phyloP scores from a whole-genome alignment of 805 yeast species.

The Zygosaccharomyces kombuchaensis region DNA sequence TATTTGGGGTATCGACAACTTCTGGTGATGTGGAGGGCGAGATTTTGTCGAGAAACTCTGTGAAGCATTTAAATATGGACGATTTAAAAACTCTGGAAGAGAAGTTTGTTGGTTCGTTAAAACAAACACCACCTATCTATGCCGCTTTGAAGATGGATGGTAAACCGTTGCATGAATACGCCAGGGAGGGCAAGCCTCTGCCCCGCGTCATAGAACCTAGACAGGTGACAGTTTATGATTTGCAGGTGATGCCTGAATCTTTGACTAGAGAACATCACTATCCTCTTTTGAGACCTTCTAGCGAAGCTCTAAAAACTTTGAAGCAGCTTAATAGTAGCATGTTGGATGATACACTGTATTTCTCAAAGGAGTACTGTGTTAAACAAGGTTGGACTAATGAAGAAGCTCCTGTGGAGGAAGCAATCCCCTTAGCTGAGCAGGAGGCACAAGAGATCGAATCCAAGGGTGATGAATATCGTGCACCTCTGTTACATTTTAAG shows the following conservation, averaged over 20 bases:
- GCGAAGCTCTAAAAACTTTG: constrained; percentile 25
- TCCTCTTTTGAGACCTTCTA: constrained; percentile 38
- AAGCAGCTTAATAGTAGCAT: constrained; percentile 45
- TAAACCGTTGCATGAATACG: constrained; percentile 89
- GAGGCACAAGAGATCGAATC: constrained; percentile 27
- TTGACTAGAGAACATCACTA: constrained; percentile 55
- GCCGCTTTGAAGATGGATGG: constrained; percentile 95
- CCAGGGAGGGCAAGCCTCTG: constrained; percentile 77
- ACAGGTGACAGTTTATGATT: constrained; percentile 54
- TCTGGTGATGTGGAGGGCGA: constrained; percentile 94
- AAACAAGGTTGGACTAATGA: constrained; percentile 40
- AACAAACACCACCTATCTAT: constrained; percentile 92
- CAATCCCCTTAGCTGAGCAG: constrained; percentile 38
- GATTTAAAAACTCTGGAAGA: constrained; percentile 46
- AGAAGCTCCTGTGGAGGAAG: constrained; percentile 38
- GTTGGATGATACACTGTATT: constrained; percentile 58
- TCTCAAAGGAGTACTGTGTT: constrained; percentile 52
- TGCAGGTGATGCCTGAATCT: constrained; percentile 49
- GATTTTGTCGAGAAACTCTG: constrained; percentile 53
- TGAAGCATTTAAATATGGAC: constrained; percentile 53
- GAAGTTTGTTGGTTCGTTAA: constrained; percentile 73
- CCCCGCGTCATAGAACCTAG: constrained; percentile 82
- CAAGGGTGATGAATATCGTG: constrained; percentile 42
- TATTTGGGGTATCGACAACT: constrained; percentile 86
- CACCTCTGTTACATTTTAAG: constrained; percentile 68